Base-by-base conservation (phyloP, 1,139 yeast species). In the Yamadazyma conglobata region DNA sequence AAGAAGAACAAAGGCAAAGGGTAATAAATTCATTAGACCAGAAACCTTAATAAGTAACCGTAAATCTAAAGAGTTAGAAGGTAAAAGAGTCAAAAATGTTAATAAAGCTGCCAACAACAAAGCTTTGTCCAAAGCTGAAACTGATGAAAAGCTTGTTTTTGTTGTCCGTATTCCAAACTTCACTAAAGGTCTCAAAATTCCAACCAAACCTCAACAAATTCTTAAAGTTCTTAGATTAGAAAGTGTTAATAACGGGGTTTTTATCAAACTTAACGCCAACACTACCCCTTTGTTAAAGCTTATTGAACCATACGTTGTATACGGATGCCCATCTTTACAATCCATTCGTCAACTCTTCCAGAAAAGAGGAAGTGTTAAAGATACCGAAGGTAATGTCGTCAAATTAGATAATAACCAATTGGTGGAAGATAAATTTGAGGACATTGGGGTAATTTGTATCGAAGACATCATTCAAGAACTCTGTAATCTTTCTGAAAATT, bases 401-500 rank as follows among this genome's bases (percentile, higher is more conserved):
- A 70, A 76, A 41, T 60, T 83, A 46, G 84, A 82, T 52, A 86
- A 80, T 56, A 83, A 83, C 61, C 79, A 76, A 46, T 59, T 77
- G 25, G 81, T 83, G 29, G 94, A 83, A 60, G 88, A 82, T 47
- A 64, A 68, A 50, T 67, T 83, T 40, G 89, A 85, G 19, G 66
- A 61, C 22, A 60, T 66, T 35, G 91, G 91, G 11, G 64, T 80
- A 40, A 77, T 83, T 43, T 83, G 94, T 73, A 72, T 80, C 24
- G 93, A 83, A 59, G 94, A 83, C 56, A 66, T 83, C 37, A 73
- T 83, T 34, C 86, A 79, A 50, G 91, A 83, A 56, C 66, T 83
- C 34, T 69, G 65, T 22, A 56, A 77, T 12, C 51, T 81, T 44
- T 82, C 87, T 15, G 84, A 76, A 20, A 62, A 70, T 42, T 83